Percentiles rank a stretch among this genome's conserved stretches.
Conservation (phyloP, 139 green algal genomes). For the Micractinium sp. region DNA sequence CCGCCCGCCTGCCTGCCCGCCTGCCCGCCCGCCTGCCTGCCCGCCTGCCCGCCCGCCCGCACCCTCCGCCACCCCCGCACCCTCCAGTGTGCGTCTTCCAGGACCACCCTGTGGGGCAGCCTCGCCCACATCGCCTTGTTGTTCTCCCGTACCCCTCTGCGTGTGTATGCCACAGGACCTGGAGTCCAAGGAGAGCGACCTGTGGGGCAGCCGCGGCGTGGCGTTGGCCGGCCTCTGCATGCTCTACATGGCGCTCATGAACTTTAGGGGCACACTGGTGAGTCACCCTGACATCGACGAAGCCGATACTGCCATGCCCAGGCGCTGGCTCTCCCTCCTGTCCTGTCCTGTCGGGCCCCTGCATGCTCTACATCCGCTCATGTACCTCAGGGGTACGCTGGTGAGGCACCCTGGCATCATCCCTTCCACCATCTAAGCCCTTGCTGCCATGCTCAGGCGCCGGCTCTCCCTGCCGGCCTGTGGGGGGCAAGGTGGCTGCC, state of each 20-base stretch:
- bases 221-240: constrained; percentile 62
- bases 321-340: too few relatives aligned
- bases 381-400: too few relatives aligned
- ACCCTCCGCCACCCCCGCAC: too few relatives aligned
- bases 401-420: too few relatives aligned
- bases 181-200: constrained; percentile 74
- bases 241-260: constrained; percentile 79
- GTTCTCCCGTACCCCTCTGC: neutral
- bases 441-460: neutral
- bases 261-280: constrained; percentile 75
- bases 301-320: too few relatives aligned
- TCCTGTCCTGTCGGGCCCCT: neutral
- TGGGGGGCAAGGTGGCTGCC: too few relatives aligned
- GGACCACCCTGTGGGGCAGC: too few relatives aligned
- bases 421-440: neutral
- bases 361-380: neutral
- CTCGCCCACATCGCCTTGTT: neutral
- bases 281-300: neutral
- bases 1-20: too few relatives aligned
- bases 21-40: neutral
- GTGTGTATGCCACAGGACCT: constrained; percentile 50
- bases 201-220: constrained; percentile 84
- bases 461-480: too few relatives aligned
- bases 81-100: too few relatives aligned
- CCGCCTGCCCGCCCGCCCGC: too few relatives aligned